Evolutionary conservation across 2,329 filamentous ascomycete genomes (phyloP), one percentile per base, ranked within the genome.

Genomic region (Arthrobotrys sphaeroides): DNA sequence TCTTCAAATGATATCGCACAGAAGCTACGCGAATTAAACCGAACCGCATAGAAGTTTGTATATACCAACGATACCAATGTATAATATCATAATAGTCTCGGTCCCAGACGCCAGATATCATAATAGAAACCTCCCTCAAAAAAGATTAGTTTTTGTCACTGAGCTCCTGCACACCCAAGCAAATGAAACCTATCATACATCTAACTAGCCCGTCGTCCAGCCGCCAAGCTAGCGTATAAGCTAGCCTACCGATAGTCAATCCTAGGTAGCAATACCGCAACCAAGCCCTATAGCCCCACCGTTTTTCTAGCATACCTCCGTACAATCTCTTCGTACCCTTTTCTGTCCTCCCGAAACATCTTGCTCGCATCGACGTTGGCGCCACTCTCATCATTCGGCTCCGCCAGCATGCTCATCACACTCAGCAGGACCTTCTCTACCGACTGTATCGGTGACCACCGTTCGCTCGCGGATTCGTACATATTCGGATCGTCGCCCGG

Each of bases 401-500:
- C 94, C 0, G 94, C 94, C 49, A 98, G 88, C 94, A 98, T 98
- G 83, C 93, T 97, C 91, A 98, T 98, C 75, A 98, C 94, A 53
- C 90, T 93, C 70, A 98, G 93, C 79, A 98, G 86, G 79, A 98
- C 98, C 86, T 97, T 98, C 84, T 98, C 95, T 79, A 97, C 94
- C 73, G 91, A 95, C 85, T 98, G 95, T 77, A 98, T 97, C 10
- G 94, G 94, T 26, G 91, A 94, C 94, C 94, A 98, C 77, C 94
- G 90, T 85, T 98, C 95, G 0, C 91, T 93, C 5, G 95, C 94
- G 80, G 94, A 92, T 84, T 98, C 94, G 87, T 98, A 98, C 85
- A 97, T 94, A 85, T 97, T 97, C 65, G 95, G 95, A 83, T 98
- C 94, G 84, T 98, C 94, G 80, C 95, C 94, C 1, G 94, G 94